A percentile compares a stretch with the other conserved stretches of the same genome.
These are phyloP conservation scores for Sporisorium exsertum DNA, from an alignment of 1,284 basidiomycete species.

Conservation along the genomic window DNA sequence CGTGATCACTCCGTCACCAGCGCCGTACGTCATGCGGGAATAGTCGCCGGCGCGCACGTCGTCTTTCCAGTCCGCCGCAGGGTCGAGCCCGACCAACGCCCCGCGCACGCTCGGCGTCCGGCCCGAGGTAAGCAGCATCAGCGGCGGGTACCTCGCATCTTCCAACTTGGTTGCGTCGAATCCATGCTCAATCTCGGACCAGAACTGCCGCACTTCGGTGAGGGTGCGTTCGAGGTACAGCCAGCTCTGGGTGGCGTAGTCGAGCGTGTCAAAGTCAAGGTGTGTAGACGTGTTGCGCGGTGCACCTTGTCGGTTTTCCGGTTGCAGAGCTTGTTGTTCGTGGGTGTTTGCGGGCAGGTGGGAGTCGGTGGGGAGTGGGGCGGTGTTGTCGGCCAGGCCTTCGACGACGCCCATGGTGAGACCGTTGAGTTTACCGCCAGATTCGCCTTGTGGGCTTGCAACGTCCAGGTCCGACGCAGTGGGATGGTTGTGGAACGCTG, in stretches of 20 bases:
- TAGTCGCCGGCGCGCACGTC: constrained; percentile 48
- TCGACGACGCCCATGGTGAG: constrained; percentile 41
- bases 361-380: not conserved
- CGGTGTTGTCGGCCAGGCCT: constrained; percentile 21
- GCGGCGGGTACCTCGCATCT: constrained; percentile 66
- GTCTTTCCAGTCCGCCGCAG: constrained; percentile 26
- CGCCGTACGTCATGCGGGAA: constrained; percentile 50
- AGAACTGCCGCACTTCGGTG: constrained; percentile 56
- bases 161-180: constrained; percentile 44
- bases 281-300: constrained; percentile 8
- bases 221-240: constrained; percentile 48
- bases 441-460: constrained; percentile 15
- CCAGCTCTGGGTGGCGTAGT: constrained; percentile 31
- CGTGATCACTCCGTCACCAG: constrained; percentile 67
- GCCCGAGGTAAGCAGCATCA: constrained; percentile 61
- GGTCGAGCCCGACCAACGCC: constrained; percentile 53
- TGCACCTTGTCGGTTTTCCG: constrained; percentile 35
- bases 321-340: constrained; percentile 33
- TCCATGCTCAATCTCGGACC: constrained; percentile 47
- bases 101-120: constrained; percentile 67
- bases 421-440: constrained; percentile 19
- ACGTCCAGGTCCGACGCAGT: constrained; percentile 8
- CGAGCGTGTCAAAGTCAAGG: constrained; percentile 19
- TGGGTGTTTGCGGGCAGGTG: not conserved
- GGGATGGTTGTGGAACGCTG: not conserved